A percentile compares a stretch with the other conserved stretches of the same genome.
Conservation (phyloP, 2,329 filamentous ascomycete species). For the Alternaria tenuissima region DNA sequence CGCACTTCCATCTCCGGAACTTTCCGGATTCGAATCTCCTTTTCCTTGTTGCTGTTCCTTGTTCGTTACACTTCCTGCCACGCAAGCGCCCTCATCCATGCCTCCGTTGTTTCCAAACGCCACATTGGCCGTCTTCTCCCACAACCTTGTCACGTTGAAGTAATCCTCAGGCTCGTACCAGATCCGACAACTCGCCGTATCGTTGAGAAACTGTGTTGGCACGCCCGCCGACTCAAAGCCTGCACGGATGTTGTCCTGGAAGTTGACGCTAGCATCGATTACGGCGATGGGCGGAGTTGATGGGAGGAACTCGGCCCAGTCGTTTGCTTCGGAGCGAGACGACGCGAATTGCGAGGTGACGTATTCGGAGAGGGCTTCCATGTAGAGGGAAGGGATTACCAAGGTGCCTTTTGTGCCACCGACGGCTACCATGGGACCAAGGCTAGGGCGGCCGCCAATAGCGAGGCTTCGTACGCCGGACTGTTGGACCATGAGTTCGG, state of each 20-base stretch:
- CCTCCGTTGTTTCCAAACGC: constrained; percentile 40
- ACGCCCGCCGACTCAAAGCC: constrained; percentile 45
- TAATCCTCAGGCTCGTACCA: constrained; percentile 66
- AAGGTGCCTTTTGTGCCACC: constrained; percentile 57
- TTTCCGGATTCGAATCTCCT: constrained; percentile 34
- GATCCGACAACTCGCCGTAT: constrained; percentile 68
- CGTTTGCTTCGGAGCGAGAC: constrained; percentile 11
- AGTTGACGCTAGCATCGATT: constrained; percentile 45
- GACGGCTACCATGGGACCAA: constrained; percentile 54
- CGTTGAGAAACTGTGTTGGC: constrained; percentile 68
- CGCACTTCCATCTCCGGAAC: constrained; percentile 11
- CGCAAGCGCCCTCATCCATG: constrained; percentile 39
- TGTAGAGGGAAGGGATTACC: constrained; percentile 37
- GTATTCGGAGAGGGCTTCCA: constrained; percentile 29
- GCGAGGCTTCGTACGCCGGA: constrained; percentile 53
- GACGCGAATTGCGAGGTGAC: constrained; percentile 31
- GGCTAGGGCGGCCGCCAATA: constrained; percentile 53
- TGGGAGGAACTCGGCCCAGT: constrained; percentile 38
- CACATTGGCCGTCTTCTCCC: constrained; percentile 53
- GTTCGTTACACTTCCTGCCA: constrained; percentile 39
- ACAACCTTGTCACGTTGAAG: constrained; percentile 60
- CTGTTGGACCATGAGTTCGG: constrained; percentile 57
- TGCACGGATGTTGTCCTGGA: constrained; percentile 50
- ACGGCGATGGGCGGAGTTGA: constrained; percentile 32
- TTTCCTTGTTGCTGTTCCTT: constrained; percentile 37